Evolutionary conservation across 441 rosid species (phyloP), one percentile per base, ranked within the genome.

Genomic region (Rhodomyrtus psidioides): DNA sequence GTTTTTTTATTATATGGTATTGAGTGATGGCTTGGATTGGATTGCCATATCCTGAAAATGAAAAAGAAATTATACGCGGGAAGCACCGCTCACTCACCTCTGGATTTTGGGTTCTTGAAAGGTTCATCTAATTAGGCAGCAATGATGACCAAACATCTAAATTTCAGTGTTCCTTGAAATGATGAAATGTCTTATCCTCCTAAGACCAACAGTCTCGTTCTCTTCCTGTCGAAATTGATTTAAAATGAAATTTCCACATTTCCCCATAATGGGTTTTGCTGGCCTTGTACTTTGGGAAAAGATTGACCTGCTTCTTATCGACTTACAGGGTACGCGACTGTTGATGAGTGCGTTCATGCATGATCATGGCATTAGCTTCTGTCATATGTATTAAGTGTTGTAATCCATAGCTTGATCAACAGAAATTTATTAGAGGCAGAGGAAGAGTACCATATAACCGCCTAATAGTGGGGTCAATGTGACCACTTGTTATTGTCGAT

Each of bases 81-180:
- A 86, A 87, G 49, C 76, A 79, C 55, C n/a, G 60, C n/a, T 59
- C 79, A 44, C 14, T 62, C 54, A 82, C 83, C 44, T 17, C 44
- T 85, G 85, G 83, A 62, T 84, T 88, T 87, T 59, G 74, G 88
- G 88, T 83, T 89, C 84, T 62, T 53, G 57, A 70, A 82, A 86
- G 86, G 81, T 82, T 86, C 83, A 86, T 82, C 85, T 75, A 84
- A 82, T 87, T 83, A 55, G 76, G 85, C 79, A 44, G 82, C 51
- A 85, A 60, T 90, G 88, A 85, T 88, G 88, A 84, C 91, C 93
- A 88, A 91, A 90, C 27, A 55, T 89, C 95, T 93, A 89, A 95
- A 91, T 90, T 93, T 91, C 94, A 90, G 94, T 90, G 94, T 87
- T 87, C 87, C 94, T 93, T 90, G 97, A 91, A 95, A 86, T 88